Evolutionary conservation across 352 stramenopile genomes (phyloP).

Genomic region (Phytophthora pseudosyringae): DNA sequence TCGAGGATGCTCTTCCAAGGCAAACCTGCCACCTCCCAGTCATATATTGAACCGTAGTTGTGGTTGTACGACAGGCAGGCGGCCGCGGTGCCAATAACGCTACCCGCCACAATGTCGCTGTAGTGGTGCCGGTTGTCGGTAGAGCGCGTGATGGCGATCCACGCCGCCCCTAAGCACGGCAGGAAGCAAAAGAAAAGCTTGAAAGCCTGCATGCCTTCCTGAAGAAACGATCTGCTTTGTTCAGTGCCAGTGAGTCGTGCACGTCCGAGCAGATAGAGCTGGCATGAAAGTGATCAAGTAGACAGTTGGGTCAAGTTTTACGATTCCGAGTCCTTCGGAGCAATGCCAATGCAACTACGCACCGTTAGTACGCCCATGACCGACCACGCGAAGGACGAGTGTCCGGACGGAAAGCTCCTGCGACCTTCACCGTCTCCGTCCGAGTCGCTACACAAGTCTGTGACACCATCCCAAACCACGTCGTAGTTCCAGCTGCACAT

Average conservation of each 20-base stretch:
- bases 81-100: constrained; percentile 47
- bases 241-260: constrained; percentile 57
- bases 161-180: constrained; percentile 63
- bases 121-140: constrained; percentile 86
- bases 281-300: not conserved
- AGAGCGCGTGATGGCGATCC: constrained; percentile 74
- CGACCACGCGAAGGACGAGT: constrained; percentile 72
- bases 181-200: constrained; percentile 77
- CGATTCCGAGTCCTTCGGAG: not conserved
- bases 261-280: constrained; percentile 79
- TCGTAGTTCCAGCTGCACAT: constrained; percentile 78
- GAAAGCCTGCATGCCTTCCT: constrained; percentile 53
- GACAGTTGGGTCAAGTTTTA: constrained; percentile 5
- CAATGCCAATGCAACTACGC: constrained; percentile 6
- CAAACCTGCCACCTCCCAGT: constrained; percentile 51
- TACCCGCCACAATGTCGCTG: constrained; percentile 70
- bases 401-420: constrained; percentile 79
- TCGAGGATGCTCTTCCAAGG: constrained; percentile 48
- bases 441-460: constrained; percentile 58
- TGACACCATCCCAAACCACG: constrained; percentile 70
- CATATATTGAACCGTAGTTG: constrained; percentile 72
- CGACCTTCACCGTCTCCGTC: constrained; percentile 65
- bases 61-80: constrained; percentile 54
- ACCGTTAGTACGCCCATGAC: constrained; percentile 78
- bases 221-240: constrained; percentile 47